Evolutionary conservation across 2,329 filamentous ascomycete genomes (phyloP).

Genomic region (Botrytis sinoallii): DNA sequence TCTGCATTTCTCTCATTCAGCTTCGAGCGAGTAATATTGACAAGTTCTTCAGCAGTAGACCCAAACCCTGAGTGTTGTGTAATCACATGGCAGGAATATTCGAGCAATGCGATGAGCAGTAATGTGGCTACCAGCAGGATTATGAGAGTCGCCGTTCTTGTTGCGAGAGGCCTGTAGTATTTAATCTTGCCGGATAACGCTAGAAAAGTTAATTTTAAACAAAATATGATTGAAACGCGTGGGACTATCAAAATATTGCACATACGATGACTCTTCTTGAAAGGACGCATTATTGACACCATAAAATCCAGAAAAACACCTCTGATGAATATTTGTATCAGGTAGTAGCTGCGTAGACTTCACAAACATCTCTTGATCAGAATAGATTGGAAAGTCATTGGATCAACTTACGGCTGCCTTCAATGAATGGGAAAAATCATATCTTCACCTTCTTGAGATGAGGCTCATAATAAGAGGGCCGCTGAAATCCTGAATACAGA

Average conservation of each 20-base stretch:
- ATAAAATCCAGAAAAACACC: background rate
- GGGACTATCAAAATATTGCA: background rate
- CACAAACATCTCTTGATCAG: too few species aligned
- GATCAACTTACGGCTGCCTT: background rate
- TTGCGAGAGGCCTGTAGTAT: background rate
- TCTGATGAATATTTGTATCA: background rate
- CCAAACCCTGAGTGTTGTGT: constrained; percentile 5
- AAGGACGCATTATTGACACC: background rate
- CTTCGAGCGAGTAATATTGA: background rate
- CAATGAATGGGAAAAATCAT: too few species aligned
- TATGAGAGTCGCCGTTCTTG: background rate
- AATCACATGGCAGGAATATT: constrained; percentile 6
- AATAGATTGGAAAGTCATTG: too few species aligned
- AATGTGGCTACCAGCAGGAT: background rate
- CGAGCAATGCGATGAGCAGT: background rate
- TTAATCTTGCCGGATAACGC: background rate
- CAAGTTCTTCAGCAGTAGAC: background rate
- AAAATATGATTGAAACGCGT: background rate
- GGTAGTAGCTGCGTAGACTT: background rate
- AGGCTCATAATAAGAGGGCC: background rate
- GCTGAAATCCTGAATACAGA: too few species aligned
- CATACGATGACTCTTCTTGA: background rate
- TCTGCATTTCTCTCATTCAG: background rate
- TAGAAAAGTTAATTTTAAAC: background rate
- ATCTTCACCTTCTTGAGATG: background rate